phyloP scores from a whole-genome alignment of 106 monocot species.

The Chionographis japonica region DNA sequence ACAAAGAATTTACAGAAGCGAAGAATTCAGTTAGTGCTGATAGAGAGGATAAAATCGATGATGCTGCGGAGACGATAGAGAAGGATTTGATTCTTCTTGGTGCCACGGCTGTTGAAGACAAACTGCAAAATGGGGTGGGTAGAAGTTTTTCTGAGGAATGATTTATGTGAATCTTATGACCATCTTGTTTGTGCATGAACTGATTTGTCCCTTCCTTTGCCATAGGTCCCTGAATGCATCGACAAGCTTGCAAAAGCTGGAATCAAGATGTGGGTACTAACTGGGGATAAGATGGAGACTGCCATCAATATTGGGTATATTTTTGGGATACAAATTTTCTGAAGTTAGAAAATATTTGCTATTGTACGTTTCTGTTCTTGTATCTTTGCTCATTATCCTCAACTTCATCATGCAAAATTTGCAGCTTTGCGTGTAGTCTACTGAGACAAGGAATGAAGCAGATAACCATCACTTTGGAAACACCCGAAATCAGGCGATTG shows the following conservation, averaged over 20 bases:
- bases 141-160: not conserved
- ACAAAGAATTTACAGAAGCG: slow-evolving; percentile 55
- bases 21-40: slow-evolving; percentile 83
- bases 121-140: slow-evolving; percentile 88
- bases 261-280: slow-evolving; percentile 57
- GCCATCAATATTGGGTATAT: slow-evolving; percentile 50
- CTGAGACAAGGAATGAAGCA: slow-evolving; percentile 45
- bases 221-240: slow-evolving; percentile 49
- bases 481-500: slow-evolving; percentile 30
- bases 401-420: not conserved
- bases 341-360: not conserved
- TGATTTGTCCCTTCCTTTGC: not conserved
- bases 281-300: slow-evolving; percentile 52
- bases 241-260: slow-evolving; percentile 50
- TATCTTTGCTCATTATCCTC: not conserved
- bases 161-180: not conserved
- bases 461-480: slow-evolving; percentile 36
- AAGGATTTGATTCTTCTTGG: slow-evolving; percentile 86
- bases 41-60: slow-evolving; percentile 83
- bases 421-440: slow-evolving; percentile 42
- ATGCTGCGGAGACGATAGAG: slow-evolving; percentile 70
- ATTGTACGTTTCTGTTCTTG: not conserved
- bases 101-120: slow-evolving; percentile 97
- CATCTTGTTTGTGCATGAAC: not conserved
- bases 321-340: not conserved